Evolutionary conservation across 768 basidiomycete species (phyloP), one percentile per base, ranked within the genome.

Genomic region (Tulasnella sp.): DNA sequence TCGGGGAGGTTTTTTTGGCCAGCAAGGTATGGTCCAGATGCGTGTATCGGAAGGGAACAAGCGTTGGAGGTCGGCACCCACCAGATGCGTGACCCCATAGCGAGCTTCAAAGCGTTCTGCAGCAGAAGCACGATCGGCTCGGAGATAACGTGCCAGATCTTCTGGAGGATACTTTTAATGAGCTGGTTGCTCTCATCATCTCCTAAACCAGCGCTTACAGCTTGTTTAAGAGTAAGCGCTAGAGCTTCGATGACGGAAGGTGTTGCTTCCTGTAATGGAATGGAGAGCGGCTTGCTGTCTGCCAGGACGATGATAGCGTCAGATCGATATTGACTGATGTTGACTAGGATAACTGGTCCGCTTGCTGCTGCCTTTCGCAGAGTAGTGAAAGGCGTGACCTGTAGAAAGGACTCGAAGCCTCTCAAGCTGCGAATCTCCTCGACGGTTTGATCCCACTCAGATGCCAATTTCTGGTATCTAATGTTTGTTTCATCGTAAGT

Each of bases 301-400:
- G 19, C 27, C n/a, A n/a, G 22, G 11, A 46, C 48, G 12, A 58
- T 50, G 46, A 58, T 48, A 19, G 46, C 21, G 17, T 43, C 43
- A 19, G 45, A 51, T 15, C 44, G 29, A 30, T 34, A 24, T 15
- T 9, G 38, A 29, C 27, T 50, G 27, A 43, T 58, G 10, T 43
- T 46, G 46, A 58, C 19, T 4, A 58, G 45, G 44, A 58, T 45
- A 9, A 58, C 30, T 4, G 56, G 56, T 8, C 54, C 56, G 34
- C 48, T 25, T 17, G 21, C 12, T 19, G 41, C 17, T 15, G 56
- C 31, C 21, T 58, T 34, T 12, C 34, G 56, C 27, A 58, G 29
- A 10, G 27, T 21, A 25, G 25, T 27, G 46, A 53, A 58, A 21
- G 45, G 43, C 27, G 38, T 46, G 3, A 45, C 42, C 17, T 41